Evolutionary conservation across 495 filamentous ascomycete species (phyloP).

Genomic region (Aspergillus campestris): DNA sequence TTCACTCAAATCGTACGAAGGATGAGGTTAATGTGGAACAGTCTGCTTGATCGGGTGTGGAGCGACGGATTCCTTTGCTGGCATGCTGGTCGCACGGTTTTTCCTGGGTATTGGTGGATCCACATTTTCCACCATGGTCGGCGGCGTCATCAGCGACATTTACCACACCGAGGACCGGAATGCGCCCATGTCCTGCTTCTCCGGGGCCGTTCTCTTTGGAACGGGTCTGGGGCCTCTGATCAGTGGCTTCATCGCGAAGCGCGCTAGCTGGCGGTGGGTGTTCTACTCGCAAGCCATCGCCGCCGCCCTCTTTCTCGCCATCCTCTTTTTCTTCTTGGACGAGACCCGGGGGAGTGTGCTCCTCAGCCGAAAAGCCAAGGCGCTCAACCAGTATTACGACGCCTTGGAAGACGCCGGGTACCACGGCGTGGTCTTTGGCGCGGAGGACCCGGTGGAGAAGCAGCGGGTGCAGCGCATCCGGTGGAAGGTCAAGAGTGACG

Average conservation of each 20-base stretch:
- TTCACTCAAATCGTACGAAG: not conserved
- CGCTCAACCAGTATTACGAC: slow-evolving; percentile 78
- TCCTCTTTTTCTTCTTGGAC: slow-evolving; percentile 59
- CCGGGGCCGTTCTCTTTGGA: slow-evolving; percentile 67
- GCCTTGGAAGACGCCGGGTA: slow-evolving; percentile 58
- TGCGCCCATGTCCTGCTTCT: slow-evolving; percentile 83
- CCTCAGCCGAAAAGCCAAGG: slow-evolving; percentile 66
- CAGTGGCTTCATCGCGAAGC: slow-evolving; percentile 59
- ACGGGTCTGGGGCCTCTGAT: slow-evolving; percentile 75
- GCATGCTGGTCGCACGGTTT: slow-evolving; percentile 71
- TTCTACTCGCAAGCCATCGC: slow-evolving; percentile 80
- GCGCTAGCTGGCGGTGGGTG: slow-evolving; percentile 74
- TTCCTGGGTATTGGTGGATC: slow-evolving; percentile 66
- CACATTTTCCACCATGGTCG: slow-evolving; percentile 88
- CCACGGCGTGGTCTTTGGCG: slow-evolving; percentile 49
- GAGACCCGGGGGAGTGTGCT: slow-evolving; percentile 82
- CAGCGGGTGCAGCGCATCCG: slow-evolving; percentile 51
- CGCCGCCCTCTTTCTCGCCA: slow-evolving; percentile 52
- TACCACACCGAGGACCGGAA: slow-evolving; percentile 74
- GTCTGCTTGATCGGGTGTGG: slow-evolving; percentile 67
- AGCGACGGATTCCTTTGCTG: slow-evolving; percentile 57
- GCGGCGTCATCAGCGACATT: slow-evolving; percentile 84
- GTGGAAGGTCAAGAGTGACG: slow-evolving; percentile 80
- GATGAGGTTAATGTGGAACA: slow-evolving; percentile 9
- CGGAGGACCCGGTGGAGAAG: slow-evolving; percentile 24